Evolutionary conservation across 2,329 filamentous ascomycete species (phyloP), one percentile per base, ranked within the genome.

Genomic region (Colletotrichum cereale): DNA sequence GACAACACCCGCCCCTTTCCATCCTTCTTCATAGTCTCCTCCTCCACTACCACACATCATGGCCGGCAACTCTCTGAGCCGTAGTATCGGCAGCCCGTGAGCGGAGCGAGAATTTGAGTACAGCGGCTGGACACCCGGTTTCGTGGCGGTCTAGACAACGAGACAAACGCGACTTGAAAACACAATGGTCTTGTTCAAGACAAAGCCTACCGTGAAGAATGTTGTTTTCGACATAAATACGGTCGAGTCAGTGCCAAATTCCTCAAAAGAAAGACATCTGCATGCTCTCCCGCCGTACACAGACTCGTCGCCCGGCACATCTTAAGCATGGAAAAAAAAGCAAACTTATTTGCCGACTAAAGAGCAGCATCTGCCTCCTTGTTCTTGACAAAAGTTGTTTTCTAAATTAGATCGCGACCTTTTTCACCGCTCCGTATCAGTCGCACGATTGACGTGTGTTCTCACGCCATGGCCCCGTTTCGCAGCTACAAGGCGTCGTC

Each of bases 171-270:
- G 24, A 16, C 14, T 12, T 24, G 18, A 56, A 8, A 40, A n/a
- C 34, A 72, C 66, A 72, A 72, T 72, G 24, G 60, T 60, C 58
- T 72, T 69, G 69, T 72, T 44, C 10, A 36, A 36, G 44, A 64
- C 57, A 38, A 50, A 38, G 11, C 11, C 18, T 31, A 24, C 44
- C 8, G 14, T 44, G 42, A 52, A 62, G 29, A 67, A 52, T 58
- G 31, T 29, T 18, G 48, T 47, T 50, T 42, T 38, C 68, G 36
- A 57, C 34, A 18, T 58, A 26, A 63, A 40, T 21, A 11, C 44
- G n/a, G 10, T 47, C 42, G 60, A 68, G 58, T 72, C 60, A 61
- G 36, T 72, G 47, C 24, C 21, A 36, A 31, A 40, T 52, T 55
- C 16, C 40, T 64, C 66, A 53, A 60, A 63, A 63, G 60, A 63